These are phyloP conservation scores for Arthrobotrys pseudoclavata DNA, from an alignment of 2,329 filamentous ascomycete species.

Conservation along the genomic window DNA sequence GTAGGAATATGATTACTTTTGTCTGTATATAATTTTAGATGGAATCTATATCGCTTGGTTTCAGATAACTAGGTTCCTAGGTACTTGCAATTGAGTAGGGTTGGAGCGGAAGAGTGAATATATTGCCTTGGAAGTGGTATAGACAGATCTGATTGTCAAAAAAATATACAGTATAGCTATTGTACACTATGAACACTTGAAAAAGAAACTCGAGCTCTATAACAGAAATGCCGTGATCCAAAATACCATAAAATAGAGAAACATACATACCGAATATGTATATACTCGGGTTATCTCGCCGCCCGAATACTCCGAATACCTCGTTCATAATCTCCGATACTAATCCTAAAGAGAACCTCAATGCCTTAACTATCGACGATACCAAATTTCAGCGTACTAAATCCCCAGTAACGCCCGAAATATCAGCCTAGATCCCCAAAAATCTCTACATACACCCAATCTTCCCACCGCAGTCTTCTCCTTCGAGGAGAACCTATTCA, in stretches of 20 bases:
- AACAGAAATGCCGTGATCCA: conserved; percentile 14
- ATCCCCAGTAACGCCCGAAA: not conserved
- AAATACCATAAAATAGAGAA: conserved; percentile 19
- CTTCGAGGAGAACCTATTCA: too few relatives aligned
- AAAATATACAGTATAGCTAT: conserved; percentile 20
- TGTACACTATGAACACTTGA: not conserved
- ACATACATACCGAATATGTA: not conserved
- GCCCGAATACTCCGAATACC: not conserved
- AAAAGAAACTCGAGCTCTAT: conserved; percentile 12
- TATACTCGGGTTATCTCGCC: not conserved
- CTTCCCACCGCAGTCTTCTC: not conserved
- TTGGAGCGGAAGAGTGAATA: not conserved
- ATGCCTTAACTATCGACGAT: not conserved
- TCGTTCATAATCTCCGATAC: not conserved
- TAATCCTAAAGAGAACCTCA: not conserved
- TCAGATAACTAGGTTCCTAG: not conserved
- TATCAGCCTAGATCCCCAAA: not conserved
- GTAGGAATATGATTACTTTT: conserved; percentile 3
- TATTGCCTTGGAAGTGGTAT: not conserved
- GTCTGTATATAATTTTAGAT: conserved; percentile 2
- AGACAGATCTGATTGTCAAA: not conserved
- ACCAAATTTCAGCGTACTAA: not conserved
- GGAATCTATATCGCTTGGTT: not conserved
- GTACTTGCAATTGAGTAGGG: too few relatives aligned
- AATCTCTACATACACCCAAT: not conserved